These are phyloP conservation scores for Pinus taeda DNA, from an alignment of 75 land plant species.

Conservation along the genomic window DNA sequence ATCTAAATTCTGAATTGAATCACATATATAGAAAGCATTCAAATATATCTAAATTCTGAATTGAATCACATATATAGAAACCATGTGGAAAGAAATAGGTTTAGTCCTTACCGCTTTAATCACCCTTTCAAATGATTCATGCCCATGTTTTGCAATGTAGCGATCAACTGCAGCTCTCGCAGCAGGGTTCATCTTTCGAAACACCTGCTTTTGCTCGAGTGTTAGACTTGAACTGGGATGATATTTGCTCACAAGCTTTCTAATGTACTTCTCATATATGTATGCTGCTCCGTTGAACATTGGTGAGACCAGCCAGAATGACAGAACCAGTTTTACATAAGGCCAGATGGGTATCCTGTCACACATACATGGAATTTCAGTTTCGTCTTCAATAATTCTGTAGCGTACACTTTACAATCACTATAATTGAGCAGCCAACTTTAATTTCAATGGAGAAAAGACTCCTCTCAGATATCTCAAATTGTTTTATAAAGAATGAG, in stretches of 20 bases:
- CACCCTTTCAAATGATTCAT: conserved; percentile 59
- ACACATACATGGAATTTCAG: neutral
- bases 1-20: no score
- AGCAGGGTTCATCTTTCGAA: conserved; percentile 68
- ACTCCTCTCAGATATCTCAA: neutral
- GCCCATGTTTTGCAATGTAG: conserved; percentile 64
- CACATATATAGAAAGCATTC: no score
- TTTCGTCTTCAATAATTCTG: no score
- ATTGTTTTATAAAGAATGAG: neutral
- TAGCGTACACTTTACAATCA: no score
- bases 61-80: no score
- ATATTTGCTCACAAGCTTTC: neutral
- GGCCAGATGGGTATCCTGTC: conserved; percentile 55
- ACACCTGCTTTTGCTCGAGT: conserved; percentile 27
- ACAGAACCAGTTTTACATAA: conserved; percentile 21
- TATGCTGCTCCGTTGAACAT: conserved; percentile 47
- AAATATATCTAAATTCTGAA: no score
- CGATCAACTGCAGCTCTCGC: conserved; percentile 55
- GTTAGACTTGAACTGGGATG: conserved; percentile 14
- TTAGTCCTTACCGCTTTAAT: conserved; percentile 52
- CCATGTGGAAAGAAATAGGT: no score
- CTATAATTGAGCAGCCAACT: neutral
- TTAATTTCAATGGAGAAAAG: neutral
- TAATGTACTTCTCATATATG: conserved; percentile 34
- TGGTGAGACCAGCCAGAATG: conserved; percentile 39